Evolutionary conservation across 2,329 filamentous ascomycete species (phyloP), one percentile per base, ranked within the genome.

Genomic region (Calonectria pseudoturangicola): DNA sequence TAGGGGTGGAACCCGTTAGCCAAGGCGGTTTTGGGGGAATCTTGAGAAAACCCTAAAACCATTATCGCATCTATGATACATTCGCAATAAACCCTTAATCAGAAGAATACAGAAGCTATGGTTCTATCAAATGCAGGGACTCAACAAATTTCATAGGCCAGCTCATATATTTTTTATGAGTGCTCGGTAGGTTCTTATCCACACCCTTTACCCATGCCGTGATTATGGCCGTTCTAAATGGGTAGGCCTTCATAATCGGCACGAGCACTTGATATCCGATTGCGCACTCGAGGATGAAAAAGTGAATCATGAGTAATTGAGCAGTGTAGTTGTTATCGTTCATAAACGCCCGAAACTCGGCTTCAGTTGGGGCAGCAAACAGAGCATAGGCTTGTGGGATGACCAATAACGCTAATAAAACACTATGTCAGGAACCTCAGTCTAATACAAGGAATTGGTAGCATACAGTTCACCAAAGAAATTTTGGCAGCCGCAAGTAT

Each of bases 291-390:
- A 75, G 39, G 2, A 68, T 43, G 27, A 75, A 74, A 41, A 74
- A 75, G 25, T 75, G 74, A 9, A 43, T 25, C 63, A 72, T 51
- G 18, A 74, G 63, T 21, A 75, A 50, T n/a, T 71, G 69, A 4
- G 72, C 63, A 15, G 58, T 47, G 12, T 48, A 43, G 45, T 74
- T 74, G 2, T 16, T 21, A 2, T 60, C 30, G 5, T 68, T 54
- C 27, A 66, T 71, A 25, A 75, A 74, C 12, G 39, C 41, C 2
- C 54, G 56, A 28, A 74, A 75, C 6, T 74, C 72, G 4, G 60
- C 21, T 15, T 58, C 39, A 4, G 21, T 50, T 18, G 33, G 50
- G 8, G 50, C 4, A 9, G 54, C 67, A 47, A 74, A 60, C 5
- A 73, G 1, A 4, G n/a, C 8, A 13, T 75, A 72, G 21, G 48